phyloP scores from a whole-genome alignment of 176 grass and related monocot genomes.

The Miscanthus lutarioriparius region DNA sequence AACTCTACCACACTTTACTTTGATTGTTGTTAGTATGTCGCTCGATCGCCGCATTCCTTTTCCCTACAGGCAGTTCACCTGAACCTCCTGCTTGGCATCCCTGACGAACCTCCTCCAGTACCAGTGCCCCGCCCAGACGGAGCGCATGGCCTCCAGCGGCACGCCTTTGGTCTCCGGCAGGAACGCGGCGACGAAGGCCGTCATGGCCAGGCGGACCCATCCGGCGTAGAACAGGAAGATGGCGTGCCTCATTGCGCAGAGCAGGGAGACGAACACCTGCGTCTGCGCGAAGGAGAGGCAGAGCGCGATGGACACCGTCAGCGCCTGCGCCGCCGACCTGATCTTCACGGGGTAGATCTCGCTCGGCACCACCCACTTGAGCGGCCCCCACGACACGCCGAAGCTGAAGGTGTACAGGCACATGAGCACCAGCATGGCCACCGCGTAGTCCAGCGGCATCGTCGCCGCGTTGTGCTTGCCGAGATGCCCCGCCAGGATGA shows the following conservation, averaged over 20 bases:
- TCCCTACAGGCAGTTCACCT: neutral
- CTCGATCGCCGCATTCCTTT: neutral
- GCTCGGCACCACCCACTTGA: conserved; percentile 62
- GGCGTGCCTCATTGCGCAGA: conserved; percentile 43
- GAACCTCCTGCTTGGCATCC: conserved; percentile 26
- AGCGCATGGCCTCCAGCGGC: conserved; percentile 60
- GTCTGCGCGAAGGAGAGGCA: conserved; percentile 57
- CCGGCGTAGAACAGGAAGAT: conserved; percentile 63
- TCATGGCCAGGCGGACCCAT: conserved; percentile 67
- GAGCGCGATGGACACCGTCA: conserved; percentile 51
- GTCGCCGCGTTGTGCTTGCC: conserved; percentile 3
- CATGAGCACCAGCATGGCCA: conserved; percentile 51
- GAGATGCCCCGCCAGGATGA: conserved; percentile 43
- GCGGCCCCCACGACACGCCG: conserved; percentile 69
- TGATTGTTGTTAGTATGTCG: neutral
- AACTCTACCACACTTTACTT: neutral
- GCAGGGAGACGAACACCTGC: conserved; percentile 56
- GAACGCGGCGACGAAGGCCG: conserved; percentile 58
- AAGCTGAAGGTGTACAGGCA: conserved; percentile 52
- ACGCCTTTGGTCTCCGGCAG: conserved; percentile 80
- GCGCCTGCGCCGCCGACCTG: conserved; percentile 60
- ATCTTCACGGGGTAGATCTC: conserved; percentile 73
- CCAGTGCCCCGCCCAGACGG: conserved; percentile 50
- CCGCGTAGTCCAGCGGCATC: conserved; percentile 36
- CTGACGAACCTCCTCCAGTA: conserved; percentile 60